Evolutionary conservation across 345 rosid genomes (phyloP), one percentile per base, ranked within the genome.

Genomic region (Acer yangbiense): DNA sequence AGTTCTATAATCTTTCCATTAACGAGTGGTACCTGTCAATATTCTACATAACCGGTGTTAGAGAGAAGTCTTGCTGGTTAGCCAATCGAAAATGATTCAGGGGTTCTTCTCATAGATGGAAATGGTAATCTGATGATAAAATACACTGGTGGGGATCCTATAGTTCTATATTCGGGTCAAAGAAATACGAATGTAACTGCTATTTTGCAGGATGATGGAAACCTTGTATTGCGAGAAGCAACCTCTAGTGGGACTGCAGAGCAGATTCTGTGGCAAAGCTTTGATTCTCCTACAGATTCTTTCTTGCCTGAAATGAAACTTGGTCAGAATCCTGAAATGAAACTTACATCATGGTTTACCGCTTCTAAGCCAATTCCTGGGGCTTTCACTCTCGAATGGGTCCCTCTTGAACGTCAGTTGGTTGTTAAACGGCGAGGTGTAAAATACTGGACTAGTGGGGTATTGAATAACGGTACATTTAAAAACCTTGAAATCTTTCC

Each of bases 301-400:
- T 68, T 39, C 16, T 3, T 43, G 54, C 27, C 55, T 14, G 54
- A 54, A 39, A 68, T 68, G 71, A 68, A 68, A 41, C 21, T 67
- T 39, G 52, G 71, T 17, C 12, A 39, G 8, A 68, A 35, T 1
- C 9, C n/a, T n/a, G n/a, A n/a, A n/a, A n/a, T 54, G 71, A 43
- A 54, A 17, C 71, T 68, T 18, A 68, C 71, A 9, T 68, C 71
- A 35, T 41, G 54, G 71, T 68, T 68, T 18, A 41, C 54, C 39
- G 52, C 41, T n/a, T 39, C 70, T 3, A 5, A 43, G n/a, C 52
- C 71, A n/a, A 3, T 13, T 39, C 23, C 71, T 43, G 52, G 71
- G 13, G 71, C 52, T 68, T 68, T 68, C 14, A 68, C 50, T 43
- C 71, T 43, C 46, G 72, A 68, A 20, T 68, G 72, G 72, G 9